Percentiles rank a stretch among this genome's conserved stretches.
phyloP scores from a whole-genome alignment of 257 asterid species.

The Fraxinus anomala region DNA sequence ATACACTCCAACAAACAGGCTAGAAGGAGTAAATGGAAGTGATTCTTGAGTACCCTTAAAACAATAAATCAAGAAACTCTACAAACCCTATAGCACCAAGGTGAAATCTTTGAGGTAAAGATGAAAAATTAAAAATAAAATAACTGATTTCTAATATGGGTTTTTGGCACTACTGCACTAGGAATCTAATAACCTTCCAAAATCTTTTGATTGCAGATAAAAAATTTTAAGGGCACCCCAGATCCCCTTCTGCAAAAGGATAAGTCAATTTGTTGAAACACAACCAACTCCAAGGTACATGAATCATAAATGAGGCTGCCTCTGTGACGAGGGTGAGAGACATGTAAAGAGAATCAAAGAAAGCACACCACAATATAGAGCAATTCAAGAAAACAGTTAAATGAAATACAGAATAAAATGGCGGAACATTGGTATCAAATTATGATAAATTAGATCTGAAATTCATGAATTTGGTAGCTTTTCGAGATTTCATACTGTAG shows the following conservation, averaged over 20 bases:
- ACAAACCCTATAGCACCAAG: background rate
- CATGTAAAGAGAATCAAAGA: conserved; percentile 29
- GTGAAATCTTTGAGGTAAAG: background rate
- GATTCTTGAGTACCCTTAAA: background rate
- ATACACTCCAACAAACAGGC: background rate
- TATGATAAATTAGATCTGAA: conserved; percentile 42
- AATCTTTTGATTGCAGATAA: conserved; percentile 27
- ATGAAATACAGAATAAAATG: conserved; percentile 27
- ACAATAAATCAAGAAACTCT: background rate
- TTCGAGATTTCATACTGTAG: conserved; percentile 20
- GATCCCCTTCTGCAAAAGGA: conserved; percentile 52
- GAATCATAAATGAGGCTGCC: conserved; percentile 39
- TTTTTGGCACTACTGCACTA: conserved; percentile 10
- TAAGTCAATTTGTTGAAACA: conserved; percentile 36
- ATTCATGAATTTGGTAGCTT: conserved; percentile 32
- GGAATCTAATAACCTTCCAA: conserved; percentile 38
- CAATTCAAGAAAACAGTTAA: conserved; percentile 15
- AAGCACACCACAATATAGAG: conserved; percentile 36
- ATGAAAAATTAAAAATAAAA: background rate
- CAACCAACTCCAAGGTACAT: conserved; percentile 34
- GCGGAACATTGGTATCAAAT: conserved; percentile 60
- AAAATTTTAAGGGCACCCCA: conserved; percentile 44
- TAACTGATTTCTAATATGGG: conserved; percentile 26
- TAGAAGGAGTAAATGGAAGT: background rate
- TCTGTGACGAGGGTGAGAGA: conserved; percentile 2